Conservation (phyloP, 2,329 filamentous ascomycete species). For the Xylariales sp. region DNA sequence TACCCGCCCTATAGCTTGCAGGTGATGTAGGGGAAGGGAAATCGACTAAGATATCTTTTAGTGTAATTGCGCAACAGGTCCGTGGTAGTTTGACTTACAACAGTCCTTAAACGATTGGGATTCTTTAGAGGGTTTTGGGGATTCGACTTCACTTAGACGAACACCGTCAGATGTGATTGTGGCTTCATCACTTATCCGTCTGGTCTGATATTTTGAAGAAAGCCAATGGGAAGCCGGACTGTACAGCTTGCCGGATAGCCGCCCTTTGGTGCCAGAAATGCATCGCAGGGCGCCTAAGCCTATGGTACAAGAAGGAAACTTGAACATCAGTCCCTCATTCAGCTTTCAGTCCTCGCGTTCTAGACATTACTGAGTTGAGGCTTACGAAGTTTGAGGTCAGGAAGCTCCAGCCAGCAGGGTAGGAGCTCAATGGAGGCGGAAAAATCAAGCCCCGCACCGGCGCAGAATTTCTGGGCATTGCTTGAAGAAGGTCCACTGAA, state of each 20-base stretch:
- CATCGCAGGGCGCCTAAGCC: slow-evolving; percentile 3
- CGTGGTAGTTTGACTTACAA: too few relatives aligned
- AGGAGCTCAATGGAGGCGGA: slow-evolving; percentile 17
- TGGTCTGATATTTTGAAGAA: not conserved
- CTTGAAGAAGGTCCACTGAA: slow-evolving; percentile 10
- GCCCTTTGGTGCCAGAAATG: slow-evolving; percentile 9
- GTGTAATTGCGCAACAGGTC: too few relatives aligned
- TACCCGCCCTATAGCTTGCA: slow-evolving; percentile 22
- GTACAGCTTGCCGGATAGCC: slow-evolving; percentile 1
- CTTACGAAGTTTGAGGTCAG: too few relatives aligned
- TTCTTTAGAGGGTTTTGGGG: too few relatives aligned
- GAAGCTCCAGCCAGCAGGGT: too few relatives aligned
- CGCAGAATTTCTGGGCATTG: slow-evolving; percentile 23
- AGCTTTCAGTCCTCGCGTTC: too few relatives aligned
- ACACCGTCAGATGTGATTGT: too few relatives aligned
- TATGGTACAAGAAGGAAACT: not conserved
- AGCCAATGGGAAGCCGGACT: not conserved
- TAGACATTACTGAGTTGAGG: too few relatives aligned
- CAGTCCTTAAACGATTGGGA: too few relatives aligned
- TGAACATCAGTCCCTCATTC: not conserved
- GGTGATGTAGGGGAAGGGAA: not conserved
- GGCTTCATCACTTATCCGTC: too few relatives aligned
- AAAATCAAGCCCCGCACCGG: slow-evolving; percentile 29
- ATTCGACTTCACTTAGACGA: too few relatives aligned
- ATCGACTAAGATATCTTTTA: not conserved